Base-by-base conservation (phyloP, 2,329 filamentous ascomycete species). In the Verticillium tricorpus region DNA sequence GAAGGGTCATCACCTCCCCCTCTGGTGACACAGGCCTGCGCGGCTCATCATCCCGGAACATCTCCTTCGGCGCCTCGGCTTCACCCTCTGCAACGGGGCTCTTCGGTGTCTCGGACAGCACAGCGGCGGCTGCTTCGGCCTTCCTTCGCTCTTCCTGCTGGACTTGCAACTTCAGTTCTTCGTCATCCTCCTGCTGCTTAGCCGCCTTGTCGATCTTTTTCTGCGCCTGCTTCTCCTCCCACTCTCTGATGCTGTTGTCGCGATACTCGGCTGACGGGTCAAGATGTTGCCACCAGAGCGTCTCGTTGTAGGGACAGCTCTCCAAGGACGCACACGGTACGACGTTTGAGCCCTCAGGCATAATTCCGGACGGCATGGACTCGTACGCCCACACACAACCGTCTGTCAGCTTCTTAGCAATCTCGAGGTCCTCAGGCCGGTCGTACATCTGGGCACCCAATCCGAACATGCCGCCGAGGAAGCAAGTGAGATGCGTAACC, bases 341-440 rank as follows among this genome's bases (percentile, higher is more conserved):
- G 5, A 84, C 71, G 5, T 67, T 70, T 3, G 80, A 78, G 2
- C 68, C 72, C 70, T 91, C 88, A 2, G 88, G 85, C 88, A 90
- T 90, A 62, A 91, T 81, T 17, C 88, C 88, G 1, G 80, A 81
- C 0, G 79, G 73, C 37, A 83, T 88, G 31, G 77, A 76, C 65
- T 84, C 81, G 70, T 91, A 90, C 11, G 87, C 86, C 88, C 88
- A 90, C 4, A 88, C 86, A 66, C 88, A 90, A 12, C 87, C 88
- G 61, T 89, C 85, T 0, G 87, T 82, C n/a, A 90, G 81, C 69
- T 82, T 84, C 70, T 82, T 82, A 25, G 81, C 88, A 32, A 85
- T 80, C 66, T 87, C 84, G n/a, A 90, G 75, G 68, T 90, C 87
- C 28, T 82, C 78, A 2, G 82, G 78, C 1, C 80, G 75, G 9